phyloP scores from a whole-genome alignment of 805 yeast species.

The Yamadazyma ubonensis region DNA sequence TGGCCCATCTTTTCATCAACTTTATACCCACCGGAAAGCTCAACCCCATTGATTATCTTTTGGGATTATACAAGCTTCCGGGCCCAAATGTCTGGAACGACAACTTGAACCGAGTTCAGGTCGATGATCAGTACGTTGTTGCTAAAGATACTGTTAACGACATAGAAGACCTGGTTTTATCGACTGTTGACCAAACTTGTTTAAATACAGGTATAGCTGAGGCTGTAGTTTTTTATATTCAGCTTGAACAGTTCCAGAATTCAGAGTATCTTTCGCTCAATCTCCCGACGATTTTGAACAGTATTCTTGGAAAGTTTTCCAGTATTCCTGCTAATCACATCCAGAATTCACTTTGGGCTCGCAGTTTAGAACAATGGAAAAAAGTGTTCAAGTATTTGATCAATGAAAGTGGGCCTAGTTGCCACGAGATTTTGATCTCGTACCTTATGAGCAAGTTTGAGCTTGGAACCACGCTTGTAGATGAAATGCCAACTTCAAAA shows the following conservation, averaged over 20 bases:
- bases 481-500: slow-evolving; percentile 3
- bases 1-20: slow-evolving; percentile 34
- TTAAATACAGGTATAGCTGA: slow-evolving; percentile 34
- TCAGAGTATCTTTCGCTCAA: slow-evolving; percentile 33
- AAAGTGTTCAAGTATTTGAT: slow-evolving; percentile 29
- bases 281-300: slow-evolving; percentile 27
- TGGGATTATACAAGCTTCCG: slow-evolving; percentile 34
- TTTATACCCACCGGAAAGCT: slow-evolving; percentile 41
- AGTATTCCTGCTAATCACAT: slow-evolving; percentile 26
- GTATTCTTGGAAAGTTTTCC: slow-evolving; percentile 30
- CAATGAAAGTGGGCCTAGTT: slow-evolving; percentile 35
- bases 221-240: slow-evolving; percentile 35
- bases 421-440: slow-evolving; percentile 36
- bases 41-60: slow-evolving; percentile 33
- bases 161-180: slow-evolving; percentile 24
- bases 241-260: slow-evolving; percentile 41
- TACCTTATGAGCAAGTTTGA: slow-evolving; percentile 32
- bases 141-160: slow-evolving; percentile 16
- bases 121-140: slow-evolving; percentile 22
- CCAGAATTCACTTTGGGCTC: slow-evolving; percentile 34
- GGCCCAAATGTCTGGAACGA: slow-evolving; percentile 29
- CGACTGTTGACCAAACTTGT: slow-evolving; percentile 21
- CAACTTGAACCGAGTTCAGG: slow-evolving; percentile 16
- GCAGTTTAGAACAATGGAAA: slow-evolving; percentile 28
- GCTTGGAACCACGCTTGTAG: not conserved